Evolutionary conservation across 2,329 filamentous ascomycete species (phyloP), one percentile per base, ranked within the genome.

Genomic region (Boeremia exigua): DNA sequence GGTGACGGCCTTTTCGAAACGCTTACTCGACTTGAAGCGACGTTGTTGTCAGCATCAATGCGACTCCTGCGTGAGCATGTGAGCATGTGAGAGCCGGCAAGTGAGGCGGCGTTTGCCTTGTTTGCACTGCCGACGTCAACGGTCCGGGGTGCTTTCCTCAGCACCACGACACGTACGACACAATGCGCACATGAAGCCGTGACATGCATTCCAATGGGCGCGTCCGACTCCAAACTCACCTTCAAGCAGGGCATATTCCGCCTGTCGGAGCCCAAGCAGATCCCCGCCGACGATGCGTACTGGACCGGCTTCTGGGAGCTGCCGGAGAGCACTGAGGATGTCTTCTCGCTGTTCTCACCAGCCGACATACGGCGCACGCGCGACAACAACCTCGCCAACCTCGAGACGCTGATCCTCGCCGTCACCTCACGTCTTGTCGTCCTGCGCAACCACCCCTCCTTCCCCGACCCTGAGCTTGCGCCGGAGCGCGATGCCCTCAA

Each of bases 221-320:
- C 94, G 74, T 97, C 94, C 79, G 94, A 98, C 81, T 98, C 94
- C 71, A 98, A 98, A 84, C 88, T 98, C 74, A 92, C 94, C 74
- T 98, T 99, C 85, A 98, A 97, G 80, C 91, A 96, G 79, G 94
- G 93, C 79, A 96, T 98, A 80, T 97, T 98, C 81, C 88, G 90
- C 73, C 86, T 99, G 56, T 95, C 92, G n/a, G 92, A 96, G 76
- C 90, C 96, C 75, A 87, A 88, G 64, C 84, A 90, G 74, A 97
- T 98, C 72, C 84, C 92, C 57, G 87, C 92, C 53, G 89, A 95
- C 77, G 92, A 97, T 79, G 83, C 87, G 15, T 97, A 96, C 80
- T 99, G 95, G 95, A 88, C 90, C 62, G 91, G 91, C 75, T 98
- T 98, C 80, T 98, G 94, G 93, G 91, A 96, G 77, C 87, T 99